phyloP scores from a whole-genome alignment of 305 asterid genomes.

The Ajuga reptans region DNA sequence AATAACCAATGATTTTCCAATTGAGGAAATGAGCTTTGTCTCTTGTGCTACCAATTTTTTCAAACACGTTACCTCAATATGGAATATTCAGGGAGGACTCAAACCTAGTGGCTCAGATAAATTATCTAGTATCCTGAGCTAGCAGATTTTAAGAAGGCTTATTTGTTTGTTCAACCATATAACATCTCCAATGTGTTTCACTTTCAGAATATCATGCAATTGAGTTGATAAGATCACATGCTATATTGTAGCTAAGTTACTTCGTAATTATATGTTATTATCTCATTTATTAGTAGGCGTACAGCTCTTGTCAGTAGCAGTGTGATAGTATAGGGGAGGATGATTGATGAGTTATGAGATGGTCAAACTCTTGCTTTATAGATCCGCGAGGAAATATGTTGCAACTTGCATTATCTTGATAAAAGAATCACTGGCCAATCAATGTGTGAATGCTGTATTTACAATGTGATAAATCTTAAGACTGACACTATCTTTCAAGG shows the following conservation, averaged over 20 bases:
- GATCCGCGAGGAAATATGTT: neutral
- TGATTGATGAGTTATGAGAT: neutral
- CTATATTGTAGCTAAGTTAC: neutral
- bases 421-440: neutral
- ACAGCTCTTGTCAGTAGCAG: neutral
- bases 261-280: neutral
- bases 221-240: neutral
- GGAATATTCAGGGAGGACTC: conserved; percentile 3
- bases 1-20: neutral
- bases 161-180: neutral
- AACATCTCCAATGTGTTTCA: neutral
- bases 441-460: neutral
- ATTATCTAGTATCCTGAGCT: neutral
- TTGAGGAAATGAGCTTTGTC: neutral
- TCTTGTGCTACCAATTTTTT: neutral
- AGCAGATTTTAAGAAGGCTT: neutral
- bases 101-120: neutral
- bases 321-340: neutral
- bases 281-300: neutral
- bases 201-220: conserved; percentile 8
- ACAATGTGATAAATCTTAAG: neutral
- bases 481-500: neutral
- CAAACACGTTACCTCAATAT: neutral
- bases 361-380: neutral
- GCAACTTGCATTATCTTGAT: neutral